Percentiles rank a stretch among this genome's conserved stretches.
phyloP scores from a whole-genome alignment of 2,329 filamentous ascomycete genomes.

The Fusarium pseudograminearum region DNA sequence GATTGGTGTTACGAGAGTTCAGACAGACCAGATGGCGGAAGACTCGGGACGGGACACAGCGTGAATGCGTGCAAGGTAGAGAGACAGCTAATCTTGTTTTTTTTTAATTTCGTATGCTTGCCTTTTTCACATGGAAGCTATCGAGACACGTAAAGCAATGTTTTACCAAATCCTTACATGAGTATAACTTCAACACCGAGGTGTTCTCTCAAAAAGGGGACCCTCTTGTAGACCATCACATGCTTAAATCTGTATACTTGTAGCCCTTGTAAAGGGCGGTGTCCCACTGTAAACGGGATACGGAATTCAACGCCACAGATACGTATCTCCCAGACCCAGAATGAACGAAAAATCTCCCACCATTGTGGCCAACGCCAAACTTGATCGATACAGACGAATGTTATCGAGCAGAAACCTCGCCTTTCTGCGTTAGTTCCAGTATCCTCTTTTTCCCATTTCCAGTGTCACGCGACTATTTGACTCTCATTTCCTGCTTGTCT shows the following conservation, averaged over 20 bases:
- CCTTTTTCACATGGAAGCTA: background rate
- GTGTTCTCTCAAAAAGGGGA: conserved; percentile 6
- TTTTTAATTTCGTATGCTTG: conserved; percentile 30
- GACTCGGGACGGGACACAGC: conserved; percentile 23
- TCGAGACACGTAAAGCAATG: background rate
- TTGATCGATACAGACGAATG: conserved; percentile 29
- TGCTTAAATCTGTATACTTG: conserved; percentile 18
- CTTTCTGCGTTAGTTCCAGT: conserved; percentile 21
- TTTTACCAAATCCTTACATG: conserved; percentile 5
- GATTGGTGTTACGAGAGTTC: conserved; percentile 19
- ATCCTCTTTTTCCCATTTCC: conserved; percentile 16
- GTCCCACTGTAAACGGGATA: conserved; percentile 8
- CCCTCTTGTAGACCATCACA: conserved; percentile 34
- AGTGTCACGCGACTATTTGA: conserved; percentile 44
- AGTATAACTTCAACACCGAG: conserved; percentile 22
- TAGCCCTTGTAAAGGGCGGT: conserved; percentile 36
- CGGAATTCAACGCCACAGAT: conserved; percentile 34
- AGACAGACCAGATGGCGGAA: conserved; percentile 33
- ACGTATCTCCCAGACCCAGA: conserved; percentile 32
- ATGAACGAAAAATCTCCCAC: conserved; percentile 38
- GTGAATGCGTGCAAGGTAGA: conserved; percentile 6
- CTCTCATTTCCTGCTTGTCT: conserved; percentile 15
- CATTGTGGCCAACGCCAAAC: conserved; percentile 33
- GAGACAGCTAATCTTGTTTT: conserved; percentile 31
- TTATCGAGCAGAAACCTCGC: conserved; percentile 21